Evolutionary conservation across 192 early-diverging fungal genomes (phyloP).

Genomic region (Coemansia sp.): DNA sequence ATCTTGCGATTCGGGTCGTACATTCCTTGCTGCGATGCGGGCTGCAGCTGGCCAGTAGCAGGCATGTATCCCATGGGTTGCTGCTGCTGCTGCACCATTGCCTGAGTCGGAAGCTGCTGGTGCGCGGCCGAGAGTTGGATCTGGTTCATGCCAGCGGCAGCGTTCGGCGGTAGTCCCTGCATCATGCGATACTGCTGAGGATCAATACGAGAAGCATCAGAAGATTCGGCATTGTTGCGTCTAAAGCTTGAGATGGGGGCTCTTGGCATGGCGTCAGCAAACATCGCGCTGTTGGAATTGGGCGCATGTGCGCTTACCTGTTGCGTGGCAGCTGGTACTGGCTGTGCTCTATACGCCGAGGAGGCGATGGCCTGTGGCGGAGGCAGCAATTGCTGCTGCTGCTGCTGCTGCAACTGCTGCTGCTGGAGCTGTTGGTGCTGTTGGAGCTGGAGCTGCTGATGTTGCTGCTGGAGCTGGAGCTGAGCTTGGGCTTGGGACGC

Average conservation of each 20-base stretch:
- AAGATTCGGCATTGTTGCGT: slow-evolving; percentile 43
- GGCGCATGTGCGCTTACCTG: slow-evolving; percentile 55
- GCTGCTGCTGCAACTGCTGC: slow-evolving; percentile 20
- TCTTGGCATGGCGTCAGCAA: slow-evolving; percentile 23
- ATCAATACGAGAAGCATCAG: slow-evolving; percentile 32
- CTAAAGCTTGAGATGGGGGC: slow-evolving; percentile 50
- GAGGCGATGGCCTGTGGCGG: slow-evolving; percentile 35
- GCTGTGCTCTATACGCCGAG: slow-evolving; percentile 49
- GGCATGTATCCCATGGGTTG: slow-evolving; percentile 45
- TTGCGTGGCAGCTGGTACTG: slow-evolving; percentile 38
- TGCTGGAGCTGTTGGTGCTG: slow-evolving; percentile 33
- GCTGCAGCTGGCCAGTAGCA: slow-evolving; percentile 25
- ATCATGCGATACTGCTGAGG: slow-evolving; percentile 51
- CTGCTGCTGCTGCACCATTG: slow-evolving; percentile 34
- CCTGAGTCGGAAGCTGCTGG: slow-evolving; percentile 37
- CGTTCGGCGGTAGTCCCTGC: slow-evolving; percentile 47
- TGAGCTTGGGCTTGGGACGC: slow-evolving; percentile 4
- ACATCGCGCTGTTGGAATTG: slow-evolving; percentile 21
- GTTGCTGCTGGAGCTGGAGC: neutral
- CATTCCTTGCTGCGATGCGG: slow-evolving; percentile 38
- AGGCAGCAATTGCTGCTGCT: slow-evolving; percentile 34
- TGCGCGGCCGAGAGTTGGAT: slow-evolving; percentile 33
- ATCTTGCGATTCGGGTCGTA: slow-evolving; percentile 38
- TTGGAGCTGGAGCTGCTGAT: slow-evolving; percentile 18
- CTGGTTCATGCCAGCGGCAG: slow-evolving; percentile 40